phyloP scores from a whole-genome alignment of 495 filamentous ascomycete species.

The Podospora appendiculata region DNA sequence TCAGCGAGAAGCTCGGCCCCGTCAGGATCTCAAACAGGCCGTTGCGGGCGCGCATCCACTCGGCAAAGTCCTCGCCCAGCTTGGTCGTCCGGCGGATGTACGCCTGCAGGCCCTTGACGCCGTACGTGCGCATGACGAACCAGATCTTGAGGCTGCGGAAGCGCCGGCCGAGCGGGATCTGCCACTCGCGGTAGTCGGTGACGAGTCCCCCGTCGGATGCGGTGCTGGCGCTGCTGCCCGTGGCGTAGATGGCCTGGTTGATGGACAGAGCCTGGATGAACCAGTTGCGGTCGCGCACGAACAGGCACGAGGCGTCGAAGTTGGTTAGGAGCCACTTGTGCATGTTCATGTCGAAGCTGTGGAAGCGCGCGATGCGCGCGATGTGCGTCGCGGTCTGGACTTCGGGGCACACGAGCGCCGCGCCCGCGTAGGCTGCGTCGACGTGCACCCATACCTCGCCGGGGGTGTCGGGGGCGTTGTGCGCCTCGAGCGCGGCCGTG shows the following conservation, averaged over 20 bases:
- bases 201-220: constrained; percentile 78
- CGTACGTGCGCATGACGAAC: constrained; percentile 90
- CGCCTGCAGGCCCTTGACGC: constrained; percentile 65
- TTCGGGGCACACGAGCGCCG: constrained; percentile 72
- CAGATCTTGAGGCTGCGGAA: constrained; percentile 92
- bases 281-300: constrained; percentile 63
- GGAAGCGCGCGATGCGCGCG: constrained; percentile 56
- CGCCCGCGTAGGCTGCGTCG: constrained; percentile 93
- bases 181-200: constrained; percentile 97
- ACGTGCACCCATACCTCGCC: constrained; percentile 75
- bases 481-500: constrained; percentile 52
- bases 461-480: constrained; percentile 27
- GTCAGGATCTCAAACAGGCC: constrained; percentile 77
- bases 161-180: constrained; percentile 87
- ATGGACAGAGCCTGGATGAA: constrained; percentile 75
- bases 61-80: constrained; percentile 64
- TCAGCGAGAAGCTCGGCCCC: constrained; percentile 70
- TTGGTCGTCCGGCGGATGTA: constrained; percentile 60
- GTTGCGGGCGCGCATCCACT: constrained; percentile 42
- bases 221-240: constrained; percentile 44
- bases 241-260: constrained; percentile 60
- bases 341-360: constrained; percentile 92
- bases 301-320: constrained; percentile 86
- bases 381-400: constrained; percentile 48
- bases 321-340: constrained; percentile 97